Evolutionary conservation across 352 stramenopile species (phyloP), one percentile per base, ranked within the genome.

Genomic region (Phytophthora cactorum): DNA sequence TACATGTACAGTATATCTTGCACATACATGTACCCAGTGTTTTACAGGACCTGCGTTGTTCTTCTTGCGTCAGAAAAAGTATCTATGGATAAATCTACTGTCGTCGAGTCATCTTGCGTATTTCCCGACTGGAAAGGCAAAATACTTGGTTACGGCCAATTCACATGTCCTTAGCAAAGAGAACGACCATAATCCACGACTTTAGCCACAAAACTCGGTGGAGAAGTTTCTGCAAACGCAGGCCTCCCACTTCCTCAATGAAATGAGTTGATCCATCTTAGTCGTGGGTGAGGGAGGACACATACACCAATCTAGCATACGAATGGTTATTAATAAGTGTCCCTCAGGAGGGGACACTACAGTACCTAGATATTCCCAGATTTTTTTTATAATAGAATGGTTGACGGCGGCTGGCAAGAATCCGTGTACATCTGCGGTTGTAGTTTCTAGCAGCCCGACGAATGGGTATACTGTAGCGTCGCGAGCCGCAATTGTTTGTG

Each of bases 51-150:
- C 34, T 39, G 34, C 10, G 10, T 39, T 39, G 34, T 12, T 39
- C 7, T 39, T 39, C 34, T 39, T 14, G 34, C 7, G 34, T 34
- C 29, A 34, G 29, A 34, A 2, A 7, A 7, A 34, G 29, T 22
- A 22, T 22, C 22, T 22, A 22, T 22, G 22, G 22, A 22, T 14
- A 39, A 12, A 39, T 5, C 34, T 39, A 9, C 34, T 39, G 39
- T 46, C 39, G 41, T 47, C 41, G 9, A 47, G 41, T 4, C 15
- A 47, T 14, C 41, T 47, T 47, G 41, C 41, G n/a, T 28, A 15
- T 47, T 47, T 47, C 41, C 41, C n/a, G 41, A 27, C 41, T n/a
- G 45, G 17, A 51, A 29, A 51, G 10, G 45, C 25, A 31, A 50
- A 32, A 29, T 51, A 1, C 17, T n/a, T 29, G 43, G n/a, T 49